Conservation (phyloP, 768 basidiomycete species). For the Mycena maculata region DNA sequence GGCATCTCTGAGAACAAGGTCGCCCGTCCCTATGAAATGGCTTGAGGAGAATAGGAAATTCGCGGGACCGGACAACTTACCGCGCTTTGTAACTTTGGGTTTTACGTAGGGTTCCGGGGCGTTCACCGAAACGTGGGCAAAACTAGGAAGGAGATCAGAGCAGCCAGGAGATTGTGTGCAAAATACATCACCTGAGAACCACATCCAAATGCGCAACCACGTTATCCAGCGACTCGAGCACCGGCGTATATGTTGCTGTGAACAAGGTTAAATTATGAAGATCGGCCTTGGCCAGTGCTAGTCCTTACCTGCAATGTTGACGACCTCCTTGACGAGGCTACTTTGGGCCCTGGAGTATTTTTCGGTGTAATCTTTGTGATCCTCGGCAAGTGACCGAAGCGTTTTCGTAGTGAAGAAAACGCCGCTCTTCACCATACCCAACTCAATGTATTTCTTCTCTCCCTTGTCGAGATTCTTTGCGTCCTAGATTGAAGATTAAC, state of each 20-base stretch:
- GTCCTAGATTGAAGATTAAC: conserved; percentile 65
- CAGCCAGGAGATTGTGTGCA: neutral
- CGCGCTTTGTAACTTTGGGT: conserved; percentile 82
- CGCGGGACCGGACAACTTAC: conserved; percentile 47
- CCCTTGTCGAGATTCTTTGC: conserved; percentile 72
- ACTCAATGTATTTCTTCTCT: conserved; percentile 82
- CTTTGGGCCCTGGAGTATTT: conserved; percentile 83
- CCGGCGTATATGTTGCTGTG: conserved; percentile 91
- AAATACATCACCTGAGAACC: conserved; percentile 75
- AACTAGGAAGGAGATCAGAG: conserved; percentile 56
- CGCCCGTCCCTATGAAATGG: conserved; percentile 72
- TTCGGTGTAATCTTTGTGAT: conserved; percentile 74
- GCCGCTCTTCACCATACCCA: conserved; percentile 87
- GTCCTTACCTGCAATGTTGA: conserved; percentile 85
- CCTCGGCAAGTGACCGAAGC: conserved; percentile 77
- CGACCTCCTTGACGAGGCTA: conserved; percentile 90
- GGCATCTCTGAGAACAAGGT: conserved; percentile 84
- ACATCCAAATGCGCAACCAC: conserved; percentile 93
- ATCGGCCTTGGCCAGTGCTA: neutral
- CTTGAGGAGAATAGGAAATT: neutral
- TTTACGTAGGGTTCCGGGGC: conserved; percentile 92
- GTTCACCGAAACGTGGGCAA: conserved; percentile 90
- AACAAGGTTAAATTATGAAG: neutral
- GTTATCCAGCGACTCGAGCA: conserved; percentile 86
- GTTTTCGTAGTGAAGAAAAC: conserved; percentile 87